Evolutionary conservation across 2,329 filamentous ascomycete species (phyloP).

Genomic region (Fusarium protoensiforme): DNA sequence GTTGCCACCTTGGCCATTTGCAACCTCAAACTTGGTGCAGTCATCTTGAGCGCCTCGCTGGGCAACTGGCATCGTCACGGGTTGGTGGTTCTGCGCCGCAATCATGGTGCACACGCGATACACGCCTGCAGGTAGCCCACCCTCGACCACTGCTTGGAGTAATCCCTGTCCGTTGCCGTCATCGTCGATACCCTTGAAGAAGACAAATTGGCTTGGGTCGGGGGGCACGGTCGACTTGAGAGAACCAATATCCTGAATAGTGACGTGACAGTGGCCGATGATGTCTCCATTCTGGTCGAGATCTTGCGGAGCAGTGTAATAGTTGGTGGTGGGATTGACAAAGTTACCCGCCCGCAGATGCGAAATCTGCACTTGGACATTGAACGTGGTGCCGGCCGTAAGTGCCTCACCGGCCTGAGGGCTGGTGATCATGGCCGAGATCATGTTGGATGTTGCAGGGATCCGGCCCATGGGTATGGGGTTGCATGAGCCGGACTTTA

Average conservation of each 20-base stretch:
- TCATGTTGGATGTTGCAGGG: constrained; percentile 62
- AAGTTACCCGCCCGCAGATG: not conserved
- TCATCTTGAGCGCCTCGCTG: constrained; percentile 74
- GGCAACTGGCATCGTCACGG: constrained; percentile 71
- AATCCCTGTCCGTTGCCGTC: not conserved
- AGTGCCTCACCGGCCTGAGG: constrained; percentile 62
- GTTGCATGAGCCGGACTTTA: constrained; percentile 69
- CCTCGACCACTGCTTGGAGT: not conserved
- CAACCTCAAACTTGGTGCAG: constrained; percentile 50
- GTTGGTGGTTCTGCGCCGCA: constrained; percentile 71
- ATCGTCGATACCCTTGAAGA: not conserved
- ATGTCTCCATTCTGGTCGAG: constrained; percentile 58
- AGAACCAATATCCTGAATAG: constrained; percentile 64
- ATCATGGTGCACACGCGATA: constrained; percentile 73
- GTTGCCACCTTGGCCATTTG: not conserved
- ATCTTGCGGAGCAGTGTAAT: constrained; percentile 23
- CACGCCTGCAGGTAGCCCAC: constrained; percentile 52
- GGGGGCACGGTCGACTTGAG: constrained; percentile 59
- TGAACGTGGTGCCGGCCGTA: constrained; percentile 53
- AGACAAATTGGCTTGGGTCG: not conserved
- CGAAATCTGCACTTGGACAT: not conserved
- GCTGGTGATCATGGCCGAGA: constrained; percentile 63
- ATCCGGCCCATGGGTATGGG: constrained; percentile 69
- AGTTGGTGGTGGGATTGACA: not conserved
- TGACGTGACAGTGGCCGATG: constrained; percentile 68